Base-by-base conservation (phyloP, 768 basidiomycete species). In the Asterophora parasitica region DNA sequence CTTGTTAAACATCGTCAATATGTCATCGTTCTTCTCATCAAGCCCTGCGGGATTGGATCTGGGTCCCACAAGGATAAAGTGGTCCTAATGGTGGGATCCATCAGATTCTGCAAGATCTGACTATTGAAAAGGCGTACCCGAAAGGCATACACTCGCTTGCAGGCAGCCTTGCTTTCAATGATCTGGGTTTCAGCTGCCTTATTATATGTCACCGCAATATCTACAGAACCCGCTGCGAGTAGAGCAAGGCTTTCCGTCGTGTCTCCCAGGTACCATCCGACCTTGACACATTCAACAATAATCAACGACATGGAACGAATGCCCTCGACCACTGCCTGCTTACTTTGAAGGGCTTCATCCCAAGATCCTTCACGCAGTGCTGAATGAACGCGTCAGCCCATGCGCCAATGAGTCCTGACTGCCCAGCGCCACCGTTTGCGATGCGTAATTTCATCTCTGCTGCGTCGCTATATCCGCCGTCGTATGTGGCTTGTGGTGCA, bases 231-330 rank as follows among this genome's bases (percentile, higher is more conserved):
- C 3, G 64, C 60, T 0, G 66, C 65, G 11, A 81, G 62, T 38
- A 65, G 68, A 0, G 60, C 61, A 1, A 81, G 61, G 48, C 74
- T 77, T 44, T 78, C 66, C 0, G 78, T 80, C 5, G 77, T 79
- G 53, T 81, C 79, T 4, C 76, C 77, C 19, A 79, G 62, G 57
- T 75, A 75, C 79, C 79, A 81, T 7, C 65, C 78, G 17, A 80
- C 69, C 78, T 80, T 6, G 17, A 10, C 17, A 16, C n/a, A 5
- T 1, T 34, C n/a, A n/a, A 1, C 3, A 11, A 20, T 1, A 31
- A 30, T 30, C 9, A n/a, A 33, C 33, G 3, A 20, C 17, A 10
- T 3, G 33, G 20, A 27, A 10, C 4, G 27, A 43, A 39, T 13
- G n/a, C 1, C 23, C 3, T 32, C 5, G 11, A 16, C 12, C 2